Percentiles rank a stretch among this genome's conserved stretches.
These are phyloP conservation scores for Incumbomyces delicatus DNA, from an alignment of 2,329 filamentous ascomycete genomes.

Conservation along the genomic window DNA sequence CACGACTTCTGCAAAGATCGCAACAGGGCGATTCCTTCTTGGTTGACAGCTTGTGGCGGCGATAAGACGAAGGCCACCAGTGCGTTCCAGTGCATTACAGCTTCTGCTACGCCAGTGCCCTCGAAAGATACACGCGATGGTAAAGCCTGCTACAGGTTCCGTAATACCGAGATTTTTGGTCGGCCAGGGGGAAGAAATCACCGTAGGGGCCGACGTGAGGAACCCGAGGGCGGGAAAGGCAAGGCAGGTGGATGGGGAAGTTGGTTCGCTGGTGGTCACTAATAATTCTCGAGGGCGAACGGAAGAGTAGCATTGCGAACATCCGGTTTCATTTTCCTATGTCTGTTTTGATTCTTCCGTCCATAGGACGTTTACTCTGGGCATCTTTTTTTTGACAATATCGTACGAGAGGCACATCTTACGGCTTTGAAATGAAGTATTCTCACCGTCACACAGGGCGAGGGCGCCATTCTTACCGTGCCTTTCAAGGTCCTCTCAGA, in stretches of 20 bases:
- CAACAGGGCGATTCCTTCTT: background rate
- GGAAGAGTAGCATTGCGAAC: too few species aligned
- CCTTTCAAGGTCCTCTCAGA: too few species aligned
- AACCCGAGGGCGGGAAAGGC: background rate
- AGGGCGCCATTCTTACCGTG: too few species aligned
- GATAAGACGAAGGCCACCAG: background rate
- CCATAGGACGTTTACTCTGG: too few species aligned
- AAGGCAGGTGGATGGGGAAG: background rate
- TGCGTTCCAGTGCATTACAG: constrained; percentile 6
- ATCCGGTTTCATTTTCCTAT: too few species aligned
- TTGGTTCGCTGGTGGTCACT: background rate
- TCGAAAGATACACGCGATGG: background rate
- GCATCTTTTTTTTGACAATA: too few species aligned
- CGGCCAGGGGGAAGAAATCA: background rate
- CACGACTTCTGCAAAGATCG: background rate
- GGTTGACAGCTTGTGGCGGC: background rate
- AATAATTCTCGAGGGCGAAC: background rate
- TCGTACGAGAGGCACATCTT: too few species aligned
- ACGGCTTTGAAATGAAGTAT: too few species aligned
- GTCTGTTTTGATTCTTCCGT: too few species aligned
- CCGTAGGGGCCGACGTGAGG: background rate
- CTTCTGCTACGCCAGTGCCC: background rate
- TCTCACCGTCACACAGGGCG: too few species aligned
- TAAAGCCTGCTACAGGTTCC: background rate
- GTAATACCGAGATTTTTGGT: background rate